Evolutionary conservation across 805 yeast species (phyloP).

Genomic region (Kodamaea nitidulidarum): DNA sequence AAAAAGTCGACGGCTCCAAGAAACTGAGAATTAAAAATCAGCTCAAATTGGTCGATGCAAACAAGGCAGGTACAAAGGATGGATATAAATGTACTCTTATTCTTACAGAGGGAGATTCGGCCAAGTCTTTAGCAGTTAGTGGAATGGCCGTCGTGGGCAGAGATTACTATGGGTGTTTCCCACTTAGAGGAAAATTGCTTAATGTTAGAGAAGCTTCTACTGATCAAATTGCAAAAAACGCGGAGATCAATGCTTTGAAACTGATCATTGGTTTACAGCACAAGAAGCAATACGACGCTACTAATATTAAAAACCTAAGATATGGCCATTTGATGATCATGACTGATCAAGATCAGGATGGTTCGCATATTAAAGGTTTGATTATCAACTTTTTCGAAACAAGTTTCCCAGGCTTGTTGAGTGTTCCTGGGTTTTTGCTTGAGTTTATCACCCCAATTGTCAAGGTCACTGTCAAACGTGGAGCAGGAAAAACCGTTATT

Average conservation of each 20-base stretch:
- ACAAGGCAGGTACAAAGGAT: conserved; percentile 90
- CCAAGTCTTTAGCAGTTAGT: conserved; percentile 84
- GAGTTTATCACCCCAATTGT: conserved; percentile 97
- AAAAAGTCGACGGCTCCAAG: conserved; percentile 82
- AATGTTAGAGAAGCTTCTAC: conserved; percentile 96
- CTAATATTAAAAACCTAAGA: conserved; percentile 67
- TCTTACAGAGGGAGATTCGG: conserved; percentile 96
- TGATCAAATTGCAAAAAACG: conserved; percentile 90
- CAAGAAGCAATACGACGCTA: conserved; percentile 64
- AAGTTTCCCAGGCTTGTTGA: conserved; percentile 88
- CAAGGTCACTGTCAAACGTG: conserved; percentile 71
- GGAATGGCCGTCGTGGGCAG: conserved; percentile 95
- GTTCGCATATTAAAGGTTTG: conserved; percentile 94
- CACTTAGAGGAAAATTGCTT: conserved; percentile 88
- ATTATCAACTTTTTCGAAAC: conserved; percentile 89
- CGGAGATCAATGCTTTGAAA: conserved; percentile 91
- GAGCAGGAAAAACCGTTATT: conserved; percentile 55
- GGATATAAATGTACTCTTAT: conserved; percentile 90
- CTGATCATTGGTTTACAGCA: conserved; percentile 95
- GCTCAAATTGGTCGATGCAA: conserved; percentile 91
- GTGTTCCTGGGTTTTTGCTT: conserved; percentile 84
- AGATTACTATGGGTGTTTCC: conserved; percentile 92
- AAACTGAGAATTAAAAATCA: conserved; percentile 84
- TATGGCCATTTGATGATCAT: conserved; percentile 97
- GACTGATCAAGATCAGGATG: conserved; percentile 99